Percentiles rank a stretch among this genome's conserved stretches.
Evolutionary conservation across 176 grass and related monocot species (phyloP).

Genomic region (Aegilops bicornis): DNA sequence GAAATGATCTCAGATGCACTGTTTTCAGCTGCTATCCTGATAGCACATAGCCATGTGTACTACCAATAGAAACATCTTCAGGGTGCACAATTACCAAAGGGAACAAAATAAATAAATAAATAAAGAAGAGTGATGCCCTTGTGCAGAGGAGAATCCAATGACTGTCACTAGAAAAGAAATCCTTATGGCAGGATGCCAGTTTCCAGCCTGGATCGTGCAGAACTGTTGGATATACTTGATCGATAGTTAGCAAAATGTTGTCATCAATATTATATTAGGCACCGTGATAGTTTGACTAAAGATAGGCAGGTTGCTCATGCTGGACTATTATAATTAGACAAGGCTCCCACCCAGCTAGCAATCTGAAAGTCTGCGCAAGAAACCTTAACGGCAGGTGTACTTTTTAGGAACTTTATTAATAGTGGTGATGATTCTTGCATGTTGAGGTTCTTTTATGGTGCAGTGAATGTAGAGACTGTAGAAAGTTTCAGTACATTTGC

Average conservation of each 20-base stretch:
- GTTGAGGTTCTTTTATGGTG: no score
- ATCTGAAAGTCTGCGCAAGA: no score
- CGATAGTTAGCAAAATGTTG: not conserved
- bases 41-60: not conserved
- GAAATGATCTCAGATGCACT: constrained; percentile 31
- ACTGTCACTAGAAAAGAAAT: constrained; percentile 31
- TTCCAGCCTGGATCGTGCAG: constrained; percentile 46
- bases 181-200: constrained; percentile 38
- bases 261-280: not conserved
- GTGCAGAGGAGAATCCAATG: constrained; percentile 47
- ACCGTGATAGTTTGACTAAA: not conserved
- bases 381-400: no score
- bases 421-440: no score
- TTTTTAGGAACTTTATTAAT: no score
- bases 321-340: not conserved
- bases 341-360: no score
- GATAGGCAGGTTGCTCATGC: no score
- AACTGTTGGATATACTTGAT: constrained; percentile 30
- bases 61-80: constrained; percentile 20
- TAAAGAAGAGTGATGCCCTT: not conserved
- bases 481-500: no score
- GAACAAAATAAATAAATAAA: constrained; percentile 25
- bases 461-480: no score
- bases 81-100: constrained; percentile 24
- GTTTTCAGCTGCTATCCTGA: not conserved